Base-by-base conservation (phyloP, 305 asterid genomes). In the Lippia alba region DNA sequence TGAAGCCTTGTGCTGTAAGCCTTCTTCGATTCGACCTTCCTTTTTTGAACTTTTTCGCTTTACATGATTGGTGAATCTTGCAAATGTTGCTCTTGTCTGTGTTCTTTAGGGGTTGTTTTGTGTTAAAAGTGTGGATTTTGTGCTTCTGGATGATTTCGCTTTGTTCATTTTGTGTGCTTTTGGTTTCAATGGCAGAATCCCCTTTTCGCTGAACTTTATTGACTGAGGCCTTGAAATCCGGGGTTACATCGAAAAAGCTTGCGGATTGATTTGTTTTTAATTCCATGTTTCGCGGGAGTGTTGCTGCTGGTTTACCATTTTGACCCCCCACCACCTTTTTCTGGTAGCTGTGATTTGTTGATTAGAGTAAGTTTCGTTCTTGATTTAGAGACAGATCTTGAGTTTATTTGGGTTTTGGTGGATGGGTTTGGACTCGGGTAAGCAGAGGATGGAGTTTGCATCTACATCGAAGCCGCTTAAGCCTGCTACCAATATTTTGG, bases 401-500 rank as follows among this genome's bases (percentile, higher is more conserved):
- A 57, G 24, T 34, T 77, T 54, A 19, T 36, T 56, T 20, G 65
- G 73, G 24, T 64, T 61, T 73, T 15, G 62, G 78, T 56, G 36
- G 70, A 76, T 80, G 82, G 88, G 76, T 45, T 56, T 86, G 64
- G 86, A 76, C 45, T 75, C 82, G 46, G 73, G 53, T 70, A 74
- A 63, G 46, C 75, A 71, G 73, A 80, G 79, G 20, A 76, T 82
- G 80, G 87, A 84, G 76, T 78, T 71, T 78, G 69, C 82, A 64
- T 81, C 76, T 70, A 63, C 18, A 56, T 66, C 75, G 62, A 83
- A 83, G 83, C 76, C 87, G 74, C 66, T 73, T 40, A 81, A 80
- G 69, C 82, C 86, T 66, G 75, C 86, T 72, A 69, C 85, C 4
- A 84, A 84, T 82, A 56, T 86, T 59, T 74, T 89, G 5, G 89